These are phyloP conservation scores for Fragaria vesca DNA, from an alignment of 306 rosid species.

Conservation along the genomic window DNA sequence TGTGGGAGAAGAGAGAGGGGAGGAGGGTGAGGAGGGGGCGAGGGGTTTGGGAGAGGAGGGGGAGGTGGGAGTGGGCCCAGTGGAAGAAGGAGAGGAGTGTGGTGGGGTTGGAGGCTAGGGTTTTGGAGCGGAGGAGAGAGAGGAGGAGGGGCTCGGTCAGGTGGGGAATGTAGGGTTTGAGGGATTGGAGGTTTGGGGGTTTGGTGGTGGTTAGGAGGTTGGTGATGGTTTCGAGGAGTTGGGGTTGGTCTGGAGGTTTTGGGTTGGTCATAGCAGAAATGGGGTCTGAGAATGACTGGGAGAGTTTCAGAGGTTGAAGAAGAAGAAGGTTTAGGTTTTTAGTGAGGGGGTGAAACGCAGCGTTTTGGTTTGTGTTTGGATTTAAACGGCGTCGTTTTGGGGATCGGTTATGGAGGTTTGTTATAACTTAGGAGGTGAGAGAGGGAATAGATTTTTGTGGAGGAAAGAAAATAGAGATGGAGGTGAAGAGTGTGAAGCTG, in stretches of 20 bases:
- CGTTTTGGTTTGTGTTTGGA: background rate
- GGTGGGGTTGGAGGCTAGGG: slow-evolving; percentile 40
- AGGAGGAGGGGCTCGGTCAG: slow-evolving; percentile 46
- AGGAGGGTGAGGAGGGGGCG: slow-evolving; percentile 58
- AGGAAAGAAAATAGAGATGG: slow-evolving; percentile 8
- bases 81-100: slow-evolving; percentile 58
- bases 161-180: slow-evolving; percentile 41
- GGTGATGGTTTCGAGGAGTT: slow-evolving; percentile 35
- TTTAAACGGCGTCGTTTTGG: background rate
- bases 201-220: slow-evolving; percentile 24
- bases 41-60: slow-evolving; percentile 48
- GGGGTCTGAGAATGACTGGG: no score
- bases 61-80: slow-evolving; percentile 48
- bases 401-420: background rate
- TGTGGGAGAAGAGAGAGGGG: slow-evolving; percentile 55
- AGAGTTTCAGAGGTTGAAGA: background rate
- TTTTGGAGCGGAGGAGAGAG: slow-evolving; percentile 51
- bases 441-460: background rate
- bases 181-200: slow-evolving; percentile 18
- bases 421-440: no score
- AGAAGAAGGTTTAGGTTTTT: background rate
- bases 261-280: slow-evolving; percentile 6
- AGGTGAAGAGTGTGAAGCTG: slow-evolving; percentile 34
- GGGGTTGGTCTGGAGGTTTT: slow-evolving; percentile 12
- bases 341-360: background rate